These are phyloP conservation scores for Suillus clintonianus DNA, from an alignment of 768 basidiomycete species.

Conservation along the genomic window DNA sequence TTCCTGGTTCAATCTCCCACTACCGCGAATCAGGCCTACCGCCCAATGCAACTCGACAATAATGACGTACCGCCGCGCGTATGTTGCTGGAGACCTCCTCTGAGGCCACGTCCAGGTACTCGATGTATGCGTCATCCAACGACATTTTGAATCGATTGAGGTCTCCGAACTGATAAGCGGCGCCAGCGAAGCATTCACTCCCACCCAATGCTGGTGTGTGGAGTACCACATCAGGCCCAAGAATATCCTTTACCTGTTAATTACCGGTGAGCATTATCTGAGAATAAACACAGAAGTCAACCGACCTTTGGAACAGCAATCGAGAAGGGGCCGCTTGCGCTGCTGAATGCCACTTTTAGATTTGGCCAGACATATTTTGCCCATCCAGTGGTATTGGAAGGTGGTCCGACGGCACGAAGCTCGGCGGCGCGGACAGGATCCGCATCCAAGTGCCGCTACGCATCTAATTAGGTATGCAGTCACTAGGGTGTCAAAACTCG, in stretches of 20 bases:
- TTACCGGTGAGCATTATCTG: background rate
- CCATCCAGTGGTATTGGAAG: constrained; percentile 17
- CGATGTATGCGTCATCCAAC: constrained; percentile 5
- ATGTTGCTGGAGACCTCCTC: constrained; percentile 15
- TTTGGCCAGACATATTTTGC: constrained; percentile 13
- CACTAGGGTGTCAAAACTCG: background rate
- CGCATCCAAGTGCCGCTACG: constrained; percentile 14
- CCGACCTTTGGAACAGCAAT: constrained; percentile 14
- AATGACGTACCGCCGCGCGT: constrained; percentile 15
- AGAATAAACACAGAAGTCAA: background rate
- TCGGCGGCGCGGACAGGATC: constrained; percentile 16
- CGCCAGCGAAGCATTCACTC: constrained; percentile 12
- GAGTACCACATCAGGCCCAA: constrained; percentile 16
- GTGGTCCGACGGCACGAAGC: constrained; percentile 15
- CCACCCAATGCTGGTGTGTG: constrained; percentile 8
- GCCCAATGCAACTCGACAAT: background rate
- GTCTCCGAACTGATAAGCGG: background rate
- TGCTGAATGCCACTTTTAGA: constrained; percentile 16
- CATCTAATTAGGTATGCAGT: background rate
- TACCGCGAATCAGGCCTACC: constrained; percentile 4
- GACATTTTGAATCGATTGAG: constrained; percentile 17
- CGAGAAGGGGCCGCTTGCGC: constrained; percentile 20
- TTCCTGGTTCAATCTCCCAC: constrained; percentile 17
- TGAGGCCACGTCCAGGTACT: constrained; percentile 18
- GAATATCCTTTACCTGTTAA: constrained; percentile 13